These are phyloP conservation scores for Cucurbita maxima DNA, from an alignment of 306 rosid genomes.

Conservation along the genomic window DNA sequence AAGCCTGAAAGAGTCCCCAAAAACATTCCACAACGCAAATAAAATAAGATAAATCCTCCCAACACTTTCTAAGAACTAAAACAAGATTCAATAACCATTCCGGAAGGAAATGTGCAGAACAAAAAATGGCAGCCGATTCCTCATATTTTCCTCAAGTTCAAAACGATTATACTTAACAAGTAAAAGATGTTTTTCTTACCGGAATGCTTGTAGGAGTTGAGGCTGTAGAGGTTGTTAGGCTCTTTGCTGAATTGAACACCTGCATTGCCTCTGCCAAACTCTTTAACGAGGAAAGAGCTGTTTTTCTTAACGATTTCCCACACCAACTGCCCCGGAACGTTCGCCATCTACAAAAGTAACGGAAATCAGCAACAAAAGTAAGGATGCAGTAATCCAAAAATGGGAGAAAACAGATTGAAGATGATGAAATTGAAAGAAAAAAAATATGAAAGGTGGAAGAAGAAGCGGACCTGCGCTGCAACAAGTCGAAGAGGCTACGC, in stretches of 20 bases:
- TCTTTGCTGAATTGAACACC: constrained; percentile 69
- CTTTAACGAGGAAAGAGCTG: constrained; percentile 57
- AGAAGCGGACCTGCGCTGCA: neutral
- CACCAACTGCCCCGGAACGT: constrained; percentile 56
- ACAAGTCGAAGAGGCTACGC: neutral
- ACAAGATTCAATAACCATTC: neutral
- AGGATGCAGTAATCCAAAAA: neutral
- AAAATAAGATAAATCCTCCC: neutral
- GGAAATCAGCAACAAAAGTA: neutral
- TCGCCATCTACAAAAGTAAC: constrained; percentile 27
- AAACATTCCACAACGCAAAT: neutral
- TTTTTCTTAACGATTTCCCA: constrained; percentile 86
- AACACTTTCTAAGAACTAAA: neutral
- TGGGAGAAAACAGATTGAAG: neutral
- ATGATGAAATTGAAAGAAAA: neutral
- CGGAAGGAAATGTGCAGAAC: no score
- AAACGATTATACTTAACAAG: neutral
- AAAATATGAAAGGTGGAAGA: neutral
- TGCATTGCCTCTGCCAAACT: constrained; percentile 67
- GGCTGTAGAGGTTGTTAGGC: constrained; percentile 67
- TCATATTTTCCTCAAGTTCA: neutral
- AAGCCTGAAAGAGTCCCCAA: constrained; percentile 25
- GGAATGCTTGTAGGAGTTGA: constrained; percentile 60
- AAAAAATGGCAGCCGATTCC: neutral
- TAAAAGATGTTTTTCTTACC: constrained; percentile 20